Conservation (phyloP, 1,284 basidiomycete species). For the Trametes pubescens region DNA sequence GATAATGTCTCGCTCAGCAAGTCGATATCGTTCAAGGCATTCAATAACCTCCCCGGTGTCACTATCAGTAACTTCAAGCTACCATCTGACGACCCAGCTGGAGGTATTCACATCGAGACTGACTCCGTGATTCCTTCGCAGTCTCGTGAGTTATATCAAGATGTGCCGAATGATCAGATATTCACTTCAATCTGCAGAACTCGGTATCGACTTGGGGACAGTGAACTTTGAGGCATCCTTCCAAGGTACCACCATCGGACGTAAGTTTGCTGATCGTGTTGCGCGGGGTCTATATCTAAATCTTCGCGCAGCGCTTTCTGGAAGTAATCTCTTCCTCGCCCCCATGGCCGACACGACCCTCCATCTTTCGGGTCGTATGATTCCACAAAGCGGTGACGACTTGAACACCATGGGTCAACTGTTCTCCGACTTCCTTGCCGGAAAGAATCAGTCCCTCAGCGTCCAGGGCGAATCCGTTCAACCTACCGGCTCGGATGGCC, state of each 20-base stretch:
- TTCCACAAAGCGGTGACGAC: constrained; percentile 64
- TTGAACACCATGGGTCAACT: constrained; percentile 67
- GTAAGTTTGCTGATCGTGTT: constrained; percentile 47
- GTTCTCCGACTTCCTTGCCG: constrained; percentile 75
- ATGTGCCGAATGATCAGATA: background rate
- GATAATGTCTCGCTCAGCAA: constrained; percentile 72
- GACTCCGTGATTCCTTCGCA: constrained; percentile 74
- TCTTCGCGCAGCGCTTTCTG: constrained; percentile 52
- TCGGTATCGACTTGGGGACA: constrained; percentile 78
- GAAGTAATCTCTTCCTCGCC: constrained; percentile 59
- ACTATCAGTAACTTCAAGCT: constrained; percentile 76
- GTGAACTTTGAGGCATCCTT: constrained; percentile 74
- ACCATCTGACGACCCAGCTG: constrained; percentile 68
- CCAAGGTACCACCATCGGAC: constrained; percentile 57
- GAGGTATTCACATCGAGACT: constrained; percentile 76
- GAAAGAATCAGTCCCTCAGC: constrained; percentile 68
- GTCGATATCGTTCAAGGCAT: constrained; percentile 72
- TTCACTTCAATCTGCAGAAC: constrained; percentile 48
- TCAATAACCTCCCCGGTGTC: constrained; percentile 74
- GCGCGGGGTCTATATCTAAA: background rate
- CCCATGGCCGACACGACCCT: constrained; percentile 58
- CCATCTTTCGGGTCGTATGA: constrained; percentile 69
- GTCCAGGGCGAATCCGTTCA: constrained; percentile 71
- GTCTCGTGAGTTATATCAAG: constrained; percentile 55
- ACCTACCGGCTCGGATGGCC: constrained; percentile 54